Evolutionary conservation across 495 filamentous ascomycete genomes (phyloP).

Genomic region (Lophiotrema nucula): DNA sequence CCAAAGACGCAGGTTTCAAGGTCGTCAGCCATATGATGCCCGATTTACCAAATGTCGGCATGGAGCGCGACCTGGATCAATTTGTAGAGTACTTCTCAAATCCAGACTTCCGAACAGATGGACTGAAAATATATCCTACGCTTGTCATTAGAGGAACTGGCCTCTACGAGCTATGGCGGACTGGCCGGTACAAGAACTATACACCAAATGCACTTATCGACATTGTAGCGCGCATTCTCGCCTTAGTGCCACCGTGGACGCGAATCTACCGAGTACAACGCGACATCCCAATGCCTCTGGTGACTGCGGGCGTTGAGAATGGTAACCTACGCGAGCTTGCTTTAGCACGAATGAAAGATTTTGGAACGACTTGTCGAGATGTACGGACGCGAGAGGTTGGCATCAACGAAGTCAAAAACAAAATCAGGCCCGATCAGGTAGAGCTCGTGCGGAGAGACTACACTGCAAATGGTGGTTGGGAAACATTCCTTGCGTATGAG

Average conservation of each 20-base stretch:
- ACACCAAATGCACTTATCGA: conserved; percentile 95
- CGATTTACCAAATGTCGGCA: conserved; percentile 94
- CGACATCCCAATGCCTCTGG: conserved; percentile 97
- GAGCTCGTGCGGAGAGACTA: conserved; percentile 97
- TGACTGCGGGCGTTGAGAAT: conserved; percentile 95
- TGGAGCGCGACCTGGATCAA: conserved; percentile 95
- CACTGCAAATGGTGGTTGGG: conserved; percentile 92
- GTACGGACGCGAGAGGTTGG: conserved; percentile 97
- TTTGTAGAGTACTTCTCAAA: conserved; percentile 98
- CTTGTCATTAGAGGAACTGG: conserved; percentile 96
- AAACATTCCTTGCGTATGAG: conserved; percentile 96
- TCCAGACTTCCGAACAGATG: conserved; percentile 94
- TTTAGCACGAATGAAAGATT: conserved; percentile 94
- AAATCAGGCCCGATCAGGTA: conserved; percentile 92
- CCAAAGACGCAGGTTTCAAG: conserved; percentile 98
- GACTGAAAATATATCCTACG: conserved; percentile 96
- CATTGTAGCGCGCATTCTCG: conserved; percentile 89
- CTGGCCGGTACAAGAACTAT: conserved; percentile 96
- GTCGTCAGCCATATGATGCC: conserved; percentile 99
- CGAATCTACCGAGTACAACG: conserved; percentile 97
- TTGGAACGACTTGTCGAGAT: conserved; percentile 93
- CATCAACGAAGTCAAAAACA: conserved; percentile 98
- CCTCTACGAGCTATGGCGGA: conserved; percentile 95
- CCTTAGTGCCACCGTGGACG: conserved; percentile 94
- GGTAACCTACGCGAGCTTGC: conserved; percentile 93